phyloP scores from a whole-genome alignment of 805 yeast genomes.

The Barnettozyma populi region DNA sequence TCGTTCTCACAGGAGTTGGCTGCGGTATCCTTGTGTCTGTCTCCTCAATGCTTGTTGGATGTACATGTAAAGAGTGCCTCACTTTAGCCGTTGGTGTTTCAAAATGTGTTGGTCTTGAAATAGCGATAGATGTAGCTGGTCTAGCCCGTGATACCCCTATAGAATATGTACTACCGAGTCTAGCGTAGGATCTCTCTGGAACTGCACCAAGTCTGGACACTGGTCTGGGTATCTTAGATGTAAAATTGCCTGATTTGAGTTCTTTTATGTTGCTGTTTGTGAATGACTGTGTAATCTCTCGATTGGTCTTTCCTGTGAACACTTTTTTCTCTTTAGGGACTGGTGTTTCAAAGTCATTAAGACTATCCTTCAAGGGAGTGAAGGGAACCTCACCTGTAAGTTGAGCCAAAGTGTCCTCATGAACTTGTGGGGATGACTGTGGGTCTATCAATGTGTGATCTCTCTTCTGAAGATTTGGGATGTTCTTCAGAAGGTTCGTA shows the following conservation, averaged over 20 bases:
- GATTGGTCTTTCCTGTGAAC: not conserved
- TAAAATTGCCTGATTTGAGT: slow-evolving; percentile 3
- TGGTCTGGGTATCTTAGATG: slow-evolving; percentile 23
- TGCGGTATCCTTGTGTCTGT: slow-evolving; percentile 22
- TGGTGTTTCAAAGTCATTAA: slow-evolving; percentile 17
- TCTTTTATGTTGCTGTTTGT: not conserved
- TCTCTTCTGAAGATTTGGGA: slow-evolving; percentile 16
- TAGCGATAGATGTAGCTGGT: slow-evolving; percentile 18
- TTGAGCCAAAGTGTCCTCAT: slow-evolving; percentile 9
- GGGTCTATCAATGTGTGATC: not conserved
- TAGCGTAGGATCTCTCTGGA: slow-evolving; percentile 12
- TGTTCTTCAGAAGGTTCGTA: slow-evolving; percentile 10
- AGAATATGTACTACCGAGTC: slow-evolving; percentile 11
- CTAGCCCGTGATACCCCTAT: slow-evolving; percentile 10
- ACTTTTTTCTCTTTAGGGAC: slow-evolving; percentile 11
- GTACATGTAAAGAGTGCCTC: slow-evolving; percentile 18
- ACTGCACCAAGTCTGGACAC: slow-evolving; percentile 13
- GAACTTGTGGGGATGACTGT: slow-evolving; percentile 4
- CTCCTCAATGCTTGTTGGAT: slow-evolving; percentile 10
- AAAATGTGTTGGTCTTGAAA: slow-evolving; percentile 12
- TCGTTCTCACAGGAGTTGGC: slow-evolving; percentile 24
- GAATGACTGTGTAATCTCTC: not conserved
- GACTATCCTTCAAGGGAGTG: not conserved
- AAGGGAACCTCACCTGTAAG: slow-evolving; percentile 7
- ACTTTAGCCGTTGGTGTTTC: slow-evolving; percentile 1